Conservation (phyloP, 805 yeast genomes). For the Huiozyma naganishii region DNA sequence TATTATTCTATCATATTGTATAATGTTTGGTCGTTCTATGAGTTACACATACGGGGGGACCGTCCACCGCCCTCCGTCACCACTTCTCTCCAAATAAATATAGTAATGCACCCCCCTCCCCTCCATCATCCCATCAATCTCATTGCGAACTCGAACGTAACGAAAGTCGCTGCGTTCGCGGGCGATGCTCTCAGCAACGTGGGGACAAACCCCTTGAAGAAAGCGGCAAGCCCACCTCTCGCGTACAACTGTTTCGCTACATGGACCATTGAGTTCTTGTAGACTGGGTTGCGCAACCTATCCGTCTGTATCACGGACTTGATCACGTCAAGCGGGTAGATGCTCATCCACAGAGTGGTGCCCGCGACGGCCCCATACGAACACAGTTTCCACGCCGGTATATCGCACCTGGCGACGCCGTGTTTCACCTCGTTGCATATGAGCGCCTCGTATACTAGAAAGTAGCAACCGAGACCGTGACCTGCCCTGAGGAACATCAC, state of each 20-base stretch:
- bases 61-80: too few relatives aligned
- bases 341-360: slow-evolving; percentile 70
- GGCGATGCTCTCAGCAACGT: slow-evolving; percentile 95
- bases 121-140: slow-evolving; percentile 46
- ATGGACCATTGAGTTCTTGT: slow-evolving; percentile 44
- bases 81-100: too few relatives aligned
- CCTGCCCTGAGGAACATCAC: slow-evolving; percentile 82
- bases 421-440: slow-evolving; percentile 42
- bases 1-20: too few relatives aligned
- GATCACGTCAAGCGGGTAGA: slow-evolving; percentile 84
- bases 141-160: slow-evolving; percentile 86
- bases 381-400: slow-evolving; percentile 84
- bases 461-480: slow-evolving; percentile 81
- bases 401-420: slow-evolving; percentile 46
- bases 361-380: slow-evolving; percentile 87
- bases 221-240: slow-evolving; percentile 61
- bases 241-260: slow-evolving; percentile 46
- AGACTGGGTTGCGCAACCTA: slow-evolving; percentile 46
- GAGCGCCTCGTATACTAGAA: slow-evolving; percentile 82
- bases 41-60: too few relatives aligned
- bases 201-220: slow-evolving; percentile 86
- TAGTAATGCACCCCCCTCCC: too few relatives aligned
- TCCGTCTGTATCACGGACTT: slow-evolving; percentile 84
- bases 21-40: too few relatives aligned
- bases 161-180: slow-evolving; percentile 94